Percentiles rank a stretch among this genome's conserved stretches.
Evolutionary conservation across 495 filamentous ascomycete species (phyloP).

Genomic region (Amniculicola lignicola): DNA sequence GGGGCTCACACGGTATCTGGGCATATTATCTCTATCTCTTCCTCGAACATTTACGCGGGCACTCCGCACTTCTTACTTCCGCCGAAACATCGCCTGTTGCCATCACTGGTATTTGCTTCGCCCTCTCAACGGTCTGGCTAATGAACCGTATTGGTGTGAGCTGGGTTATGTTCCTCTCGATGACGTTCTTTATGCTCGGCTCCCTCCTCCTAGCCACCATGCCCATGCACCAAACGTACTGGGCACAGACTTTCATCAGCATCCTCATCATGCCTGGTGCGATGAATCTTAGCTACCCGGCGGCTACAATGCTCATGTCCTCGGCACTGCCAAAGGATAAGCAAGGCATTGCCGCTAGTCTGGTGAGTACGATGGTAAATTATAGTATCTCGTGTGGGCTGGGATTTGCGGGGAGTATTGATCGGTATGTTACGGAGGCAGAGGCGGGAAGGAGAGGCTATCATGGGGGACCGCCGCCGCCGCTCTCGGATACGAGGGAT

Average conservation of each 20-base stretch:
- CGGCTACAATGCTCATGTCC: conserved; percentile 59
- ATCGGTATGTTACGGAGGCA: conserved; percentile 36
- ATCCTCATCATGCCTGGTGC: conserved; percentile 58
- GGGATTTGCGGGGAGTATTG: conserved; percentile 63
- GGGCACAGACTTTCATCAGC: conserved; percentile 57
- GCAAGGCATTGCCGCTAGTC: conserved; percentile 63
- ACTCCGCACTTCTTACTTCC: conserved; percentile 44
- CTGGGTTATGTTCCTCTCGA: conserved; percentile 51
- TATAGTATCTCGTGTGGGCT: conserved; percentile 66
- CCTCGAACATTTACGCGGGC: conserved; percentile 42
- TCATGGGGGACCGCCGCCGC: not conserved
- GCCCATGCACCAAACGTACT: conserved; percentile 52
- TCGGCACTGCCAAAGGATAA: conserved; percentile 57
- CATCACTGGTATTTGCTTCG: conserved; percentile 46
- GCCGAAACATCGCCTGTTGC: conserved; percentile 47
- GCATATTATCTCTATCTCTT: conserved; percentile 52
- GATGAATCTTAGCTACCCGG: conserved; percentile 63
- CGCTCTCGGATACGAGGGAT: conserved; percentile 1
- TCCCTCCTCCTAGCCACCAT: conserved; percentile 46
- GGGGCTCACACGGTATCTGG: conserved; percentile 49
- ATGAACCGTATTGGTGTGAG: conserved; percentile 43
- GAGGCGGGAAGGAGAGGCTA: conserved; percentile 12
- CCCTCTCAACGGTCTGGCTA: conserved; percentile 48
- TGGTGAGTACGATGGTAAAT: conserved; percentile 66
- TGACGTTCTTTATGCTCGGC: conserved; percentile 48